Evolutionary conservation across 1,139 yeast genomes (phyloP).

Genomic region (Diutina sp.): DNA sequence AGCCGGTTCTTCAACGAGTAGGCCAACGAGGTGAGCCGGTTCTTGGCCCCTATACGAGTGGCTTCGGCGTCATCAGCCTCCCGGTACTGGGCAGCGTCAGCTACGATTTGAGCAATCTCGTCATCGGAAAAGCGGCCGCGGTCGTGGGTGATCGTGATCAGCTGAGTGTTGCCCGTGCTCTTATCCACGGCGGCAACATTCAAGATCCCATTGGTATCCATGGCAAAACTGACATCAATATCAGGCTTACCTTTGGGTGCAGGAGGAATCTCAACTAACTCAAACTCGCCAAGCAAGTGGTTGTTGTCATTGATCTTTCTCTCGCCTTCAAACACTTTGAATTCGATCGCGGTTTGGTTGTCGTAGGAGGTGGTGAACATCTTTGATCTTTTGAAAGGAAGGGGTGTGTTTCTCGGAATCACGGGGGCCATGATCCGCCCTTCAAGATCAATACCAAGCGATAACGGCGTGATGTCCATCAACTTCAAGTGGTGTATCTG

Average conservation of each 20-base stretch:
- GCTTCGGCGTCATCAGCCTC: slow-evolving; percentile 52
- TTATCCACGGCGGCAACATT: slow-evolving; percentile 1
- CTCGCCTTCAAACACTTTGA: slow-evolving; percentile 1
- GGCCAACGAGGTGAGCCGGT: slow-evolving; percentile 29
- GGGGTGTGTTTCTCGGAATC: background rate
- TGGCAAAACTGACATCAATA: background rate
- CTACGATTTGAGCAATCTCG: slow-evolving; percentile 88
- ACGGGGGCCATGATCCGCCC: background rate
- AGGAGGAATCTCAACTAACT: slow-evolving; percentile 1
- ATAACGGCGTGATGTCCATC: background rate
- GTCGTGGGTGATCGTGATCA: slow-evolving; percentile 91
- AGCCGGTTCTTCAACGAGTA: slow-evolving; percentile 52
- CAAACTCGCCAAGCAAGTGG: background rate
- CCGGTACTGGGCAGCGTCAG: slow-evolving; percentile 85
- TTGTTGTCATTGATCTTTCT: background rate
- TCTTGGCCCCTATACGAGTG: slow-evolving; percentile 31
- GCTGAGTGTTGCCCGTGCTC: slow-evolving; percentile 36
- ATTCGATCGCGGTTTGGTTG: background rate
- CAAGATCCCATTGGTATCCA: background rate
- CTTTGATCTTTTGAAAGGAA: background rate
- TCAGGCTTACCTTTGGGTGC: background rate
- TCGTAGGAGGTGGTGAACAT: background rate
- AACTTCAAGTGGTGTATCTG: slow-evolving; percentile 5
- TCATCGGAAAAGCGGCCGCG: slow-evolving; percentile 93
- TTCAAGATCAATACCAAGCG: slow-evolving; percentile 1